These are phyloP conservation scores for Neopestalotiopsis rosae DNA, from an alignment of 2,329 filamentous ascomycete species.

Conservation along the genomic window DNA sequence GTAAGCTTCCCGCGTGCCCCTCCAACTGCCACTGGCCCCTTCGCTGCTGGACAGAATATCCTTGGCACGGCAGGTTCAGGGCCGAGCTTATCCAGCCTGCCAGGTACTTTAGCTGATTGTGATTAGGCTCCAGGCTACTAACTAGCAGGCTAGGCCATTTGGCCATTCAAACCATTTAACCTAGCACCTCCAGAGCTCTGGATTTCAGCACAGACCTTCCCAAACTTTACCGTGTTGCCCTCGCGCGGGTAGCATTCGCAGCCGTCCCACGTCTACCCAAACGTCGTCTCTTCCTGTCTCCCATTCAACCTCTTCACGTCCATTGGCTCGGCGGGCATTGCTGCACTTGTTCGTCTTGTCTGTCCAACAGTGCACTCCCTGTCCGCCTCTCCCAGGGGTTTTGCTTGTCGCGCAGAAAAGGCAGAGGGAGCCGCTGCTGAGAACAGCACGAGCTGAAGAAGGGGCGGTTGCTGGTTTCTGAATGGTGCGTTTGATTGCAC, in stretches of 20 bases:
- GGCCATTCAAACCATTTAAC: too few relatives aligned
- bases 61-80: slow-evolving; percentile 10
- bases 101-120: not conserved
- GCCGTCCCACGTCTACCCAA: slow-evolving; percentile 12
- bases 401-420: not conserved
- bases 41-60: not conserved
- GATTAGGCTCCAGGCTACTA: slow-evolving; percentile 1
- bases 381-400: not conserved
- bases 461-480: not conserved
- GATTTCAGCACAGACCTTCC: slow-evolving; percentile 18
- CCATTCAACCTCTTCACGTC: not conserved
- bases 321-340: not conserved
- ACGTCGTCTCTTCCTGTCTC: slow-evolving; percentile 8
- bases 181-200: slow-evolving; percentile 11
- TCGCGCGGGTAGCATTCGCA: slow-evolving; percentile 8
- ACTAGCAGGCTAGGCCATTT: not conserved
- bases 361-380: slow-evolving; percentile 4
- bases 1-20: not conserved
- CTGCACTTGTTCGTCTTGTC: not conserved
- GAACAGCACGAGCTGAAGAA: not conserved
- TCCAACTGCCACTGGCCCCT: not conserved
- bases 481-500: slow-evolving; percentile 16
- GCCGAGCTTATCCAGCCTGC: not conserved
- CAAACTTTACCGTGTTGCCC: slow-evolving; percentile 13
- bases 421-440: slow-evolving; percentile 3